Conservation (phyloP, 148 eudicot genomes). For the Amaranthus hypochondriacus region DNA sequence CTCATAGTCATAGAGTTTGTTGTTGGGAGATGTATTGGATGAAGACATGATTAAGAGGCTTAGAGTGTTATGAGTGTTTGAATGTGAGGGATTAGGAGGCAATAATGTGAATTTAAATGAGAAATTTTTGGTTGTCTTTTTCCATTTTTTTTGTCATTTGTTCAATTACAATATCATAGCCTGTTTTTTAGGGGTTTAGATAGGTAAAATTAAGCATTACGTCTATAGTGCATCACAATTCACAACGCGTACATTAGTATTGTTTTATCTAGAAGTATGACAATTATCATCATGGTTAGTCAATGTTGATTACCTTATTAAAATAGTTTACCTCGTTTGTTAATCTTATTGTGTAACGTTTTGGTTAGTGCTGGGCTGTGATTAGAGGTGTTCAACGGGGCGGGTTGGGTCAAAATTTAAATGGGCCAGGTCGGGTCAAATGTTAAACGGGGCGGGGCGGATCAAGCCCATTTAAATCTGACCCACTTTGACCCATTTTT, state of each 20-base stretch:
- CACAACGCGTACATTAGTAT: neutral
- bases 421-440: no score
- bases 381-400: no score
- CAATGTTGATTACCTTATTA: neutral
- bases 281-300: neutral
- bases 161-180: no score
- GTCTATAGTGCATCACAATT: neutral
- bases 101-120: slow-evolving; percentile 21
- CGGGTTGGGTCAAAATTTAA: no score
- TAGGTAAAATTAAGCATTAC: neutral
- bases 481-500: no score
- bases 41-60: slow-evolving; percentile 15
- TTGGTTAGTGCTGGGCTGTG: neutral
- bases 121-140: neutral
- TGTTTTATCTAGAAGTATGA: neutral
- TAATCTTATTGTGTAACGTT: neutral
- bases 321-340: neutral
- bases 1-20: slow-evolving; percentile 8
- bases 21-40: slow-evolving; percentile 23
- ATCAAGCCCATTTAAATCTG: no score
- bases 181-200: neutral
- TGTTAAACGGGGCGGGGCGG: no score
- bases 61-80: neutral
- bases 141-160: neutral
- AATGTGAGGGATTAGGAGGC: slow-evolving; percentile 22